Evolutionary conservation across 805 yeast genomes (phyloP).

Genomic region (Metschnikowia lunata): DNA sequence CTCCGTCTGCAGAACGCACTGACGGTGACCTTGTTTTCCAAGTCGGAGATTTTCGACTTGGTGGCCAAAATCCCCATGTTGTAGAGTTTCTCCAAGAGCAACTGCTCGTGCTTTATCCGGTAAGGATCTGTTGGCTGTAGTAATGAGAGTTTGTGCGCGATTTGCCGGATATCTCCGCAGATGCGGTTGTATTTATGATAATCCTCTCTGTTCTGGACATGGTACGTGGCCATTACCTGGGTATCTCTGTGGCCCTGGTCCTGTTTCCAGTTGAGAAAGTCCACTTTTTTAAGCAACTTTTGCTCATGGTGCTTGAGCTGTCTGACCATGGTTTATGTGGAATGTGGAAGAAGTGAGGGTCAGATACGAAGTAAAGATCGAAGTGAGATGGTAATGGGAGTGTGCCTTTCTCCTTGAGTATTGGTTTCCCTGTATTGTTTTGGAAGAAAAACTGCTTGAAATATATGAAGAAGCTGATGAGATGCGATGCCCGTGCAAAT

Average conservation of each 20-base stretch:
- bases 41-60: constrained; percentile 84
- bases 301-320: constrained; percentile 92
- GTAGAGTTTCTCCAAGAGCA: constrained; percentile 80
- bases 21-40: constrained; percentile 89
- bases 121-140: constrained; percentile 85
- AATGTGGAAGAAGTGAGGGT: background rate
- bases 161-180: constrained; percentile 85
- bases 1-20: constrained; percentile 90
- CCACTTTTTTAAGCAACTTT: constrained; percentile 90
- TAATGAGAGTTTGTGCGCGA: constrained; percentile 81
- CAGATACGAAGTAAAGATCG: background rate
- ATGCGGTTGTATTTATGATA: constrained; percentile 90
- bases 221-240: constrained; percentile 94
- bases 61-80: constrained; percentile 85
- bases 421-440: no score
- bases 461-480: no score
- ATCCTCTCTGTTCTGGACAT: constrained; percentile 91
- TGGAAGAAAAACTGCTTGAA: background rate
- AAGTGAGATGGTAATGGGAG: background rate
- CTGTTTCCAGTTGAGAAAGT: constrained; percentile 95
- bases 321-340: constrained; percentile 46
- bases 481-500: no score
- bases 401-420: background rate
- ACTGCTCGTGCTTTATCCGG: constrained; percentile 83
- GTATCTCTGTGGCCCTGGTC: constrained; percentile 93